Evolutionary conservation across 2,329 filamentous ascomycete species (phyloP), one percentile per base, ranked within the genome.

Genomic region (Xenosphaeropsis pyriputrescens): DNA sequence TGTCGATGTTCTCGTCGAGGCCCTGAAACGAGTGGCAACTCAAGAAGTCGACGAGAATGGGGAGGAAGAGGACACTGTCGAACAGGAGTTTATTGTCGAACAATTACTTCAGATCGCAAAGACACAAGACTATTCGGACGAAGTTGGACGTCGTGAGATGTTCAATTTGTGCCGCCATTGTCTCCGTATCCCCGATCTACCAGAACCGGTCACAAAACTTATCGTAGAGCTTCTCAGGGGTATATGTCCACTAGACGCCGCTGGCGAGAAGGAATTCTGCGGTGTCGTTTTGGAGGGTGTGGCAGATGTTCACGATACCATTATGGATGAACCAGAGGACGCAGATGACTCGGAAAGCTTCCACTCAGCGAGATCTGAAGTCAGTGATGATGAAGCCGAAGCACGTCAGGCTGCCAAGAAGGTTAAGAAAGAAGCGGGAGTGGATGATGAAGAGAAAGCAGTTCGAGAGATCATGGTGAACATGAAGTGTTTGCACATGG

Each of bases 401-500:
- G 67, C 64, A 16, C 52, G 47, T 43, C 40, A 45, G 34, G 41
- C 39, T 8, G 65, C 63, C 47, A 67, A 64, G 49, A 58, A 58
- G 22, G 53, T 52, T 11, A 48, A 57, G 13, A 65, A 66, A 39
- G 48, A 72, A 40, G 71, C 63, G 36, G 75, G 80, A 40, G 80
- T 83, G 47, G 74, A 79, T 44, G 72, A 74, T 8, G 68, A 74
- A 47, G 69, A 72, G 34, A 93, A 88, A 61, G 85, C 83, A 1
- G 75, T 95, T 47, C 79, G 75, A 46, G 86, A 95, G 60, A 91
- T 95, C 53, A 78, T 95, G 65, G 82, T 96, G 57, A 96, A 96
- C 64, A 88, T 95, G 75, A 96, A 96, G 62, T 96, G 91, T 57
- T 69, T 98, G 43, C 84, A 95, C 54, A 95, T 98, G 47, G 88